Percentiles rank a stretch among this genome's conserved stretches.
phyloP scores from a whole-genome alignment of 345 rosid species.

The Citrus hindsii region DNA sequence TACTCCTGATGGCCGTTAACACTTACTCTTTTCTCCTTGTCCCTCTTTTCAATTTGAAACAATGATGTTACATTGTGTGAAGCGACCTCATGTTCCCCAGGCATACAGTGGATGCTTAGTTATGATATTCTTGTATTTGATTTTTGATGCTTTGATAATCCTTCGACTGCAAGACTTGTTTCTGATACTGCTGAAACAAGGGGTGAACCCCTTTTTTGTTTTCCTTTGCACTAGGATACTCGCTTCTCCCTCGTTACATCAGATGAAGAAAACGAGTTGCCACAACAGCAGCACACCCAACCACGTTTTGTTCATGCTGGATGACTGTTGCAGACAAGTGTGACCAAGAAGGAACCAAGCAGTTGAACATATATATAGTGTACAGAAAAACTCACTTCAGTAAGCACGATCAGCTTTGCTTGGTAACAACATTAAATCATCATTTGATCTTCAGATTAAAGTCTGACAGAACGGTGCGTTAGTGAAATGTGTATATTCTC shows the following conservation, averaged over 20 bases:
- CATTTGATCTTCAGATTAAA: background rate
- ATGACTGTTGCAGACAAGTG: constrained; percentile 3
- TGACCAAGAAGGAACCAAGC: background rate
- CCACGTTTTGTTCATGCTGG: constrained; percentile 21
- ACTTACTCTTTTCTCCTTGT: no score
- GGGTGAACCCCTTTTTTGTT: background rate
- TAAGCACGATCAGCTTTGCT: background rate
- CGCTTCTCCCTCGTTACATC: constrained; percentile 12
- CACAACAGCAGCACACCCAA: constrained; percentile 20
- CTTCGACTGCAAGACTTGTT: background rate
- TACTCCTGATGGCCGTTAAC: background rate
- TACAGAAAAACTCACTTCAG: background rate
- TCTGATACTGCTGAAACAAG: background rate
- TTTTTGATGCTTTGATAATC: background rate
- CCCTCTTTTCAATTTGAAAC: background rate
- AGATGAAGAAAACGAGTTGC: constrained; percentile 53
- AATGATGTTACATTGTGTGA: background rate
- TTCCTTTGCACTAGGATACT: constrained; percentile 22
- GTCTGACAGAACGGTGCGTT: background rate
- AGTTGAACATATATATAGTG: background rate
- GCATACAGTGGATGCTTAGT: background rate
- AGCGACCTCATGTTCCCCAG: background rate
- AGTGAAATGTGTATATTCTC: no score
- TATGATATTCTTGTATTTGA: background rate
- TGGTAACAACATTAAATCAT: background rate